Evolutionary conservation across 2,329 filamentous ascomycete species (phyloP), one percentile per base, ranked within the genome.

Genomic region (Penicillium sp.): DNA sequence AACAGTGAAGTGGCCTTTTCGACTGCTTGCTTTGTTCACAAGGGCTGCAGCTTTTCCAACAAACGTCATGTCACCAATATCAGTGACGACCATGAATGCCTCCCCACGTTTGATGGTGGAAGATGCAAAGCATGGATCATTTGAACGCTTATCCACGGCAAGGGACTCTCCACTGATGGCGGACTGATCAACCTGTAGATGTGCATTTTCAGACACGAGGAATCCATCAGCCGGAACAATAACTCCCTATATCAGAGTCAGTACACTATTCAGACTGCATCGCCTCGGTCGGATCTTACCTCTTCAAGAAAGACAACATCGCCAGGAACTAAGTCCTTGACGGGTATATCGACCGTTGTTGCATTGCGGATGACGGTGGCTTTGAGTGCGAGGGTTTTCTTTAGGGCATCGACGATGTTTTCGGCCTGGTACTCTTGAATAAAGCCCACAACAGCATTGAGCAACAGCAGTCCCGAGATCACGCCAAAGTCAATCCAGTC

Each of bases 401-500:
- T 96, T 70, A 96, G 79, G 74, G 95, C 91, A 49, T 93, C 91
- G 78, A 96, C 91, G 63, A 96, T 95, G 55, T 89, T 93, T 73
- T 90, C 92, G 61, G 92, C 92, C 78, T 96, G 91, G 78, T 84
- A 96, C 79, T 96, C 92, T 76, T 96, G 92, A 59, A 93, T 81
- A 78, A 96, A 96, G 78, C 92, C 91, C 62, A 96, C 92, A 63
- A 78, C 80, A 43, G 92, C 92, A 80, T 96, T 96, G 63, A 96
- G 88, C 64, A 96, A 75, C 10, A 96, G 84, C 50, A 96, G 83
- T 71, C 80, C 91, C 76, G 89, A 92, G 67, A 96, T 96, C 71
- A 96, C 91, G 82, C 91, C 92, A 71, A 96, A 93, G 80, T 96
- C 92, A 63, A 96, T 89, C 92, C 92, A 96, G 70, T 95, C 90